Evolutionary conservation across 495 filamentous ascomycete species (phyloP).

Genomic region (Trichoderma asperelloides): DNA sequence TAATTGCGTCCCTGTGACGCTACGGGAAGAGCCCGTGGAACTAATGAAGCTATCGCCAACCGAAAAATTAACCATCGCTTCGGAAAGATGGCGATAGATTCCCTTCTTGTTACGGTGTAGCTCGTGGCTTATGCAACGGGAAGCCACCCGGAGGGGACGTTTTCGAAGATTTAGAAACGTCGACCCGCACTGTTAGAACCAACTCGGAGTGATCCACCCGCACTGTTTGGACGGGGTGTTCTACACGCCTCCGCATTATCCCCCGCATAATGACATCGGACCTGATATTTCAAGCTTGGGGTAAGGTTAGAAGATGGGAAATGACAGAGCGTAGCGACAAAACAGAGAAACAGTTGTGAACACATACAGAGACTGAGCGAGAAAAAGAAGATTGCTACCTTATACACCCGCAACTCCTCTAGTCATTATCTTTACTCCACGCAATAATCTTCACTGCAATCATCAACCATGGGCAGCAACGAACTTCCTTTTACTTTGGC

Average conservation of each 20-base stretch:
- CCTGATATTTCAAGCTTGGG: background rate
- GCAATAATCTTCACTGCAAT: background rate
- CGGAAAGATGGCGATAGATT: background rate
- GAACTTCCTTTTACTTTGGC: conserved; percentile 10
- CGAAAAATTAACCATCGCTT: background rate
- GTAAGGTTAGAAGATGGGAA: background rate
- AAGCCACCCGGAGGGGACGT: background rate
- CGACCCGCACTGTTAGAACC: background rate
- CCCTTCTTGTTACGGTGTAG: conserved; percentile 2
- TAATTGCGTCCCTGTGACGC: background rate
- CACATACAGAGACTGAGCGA: background rate
- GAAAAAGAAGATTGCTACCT: background rate
- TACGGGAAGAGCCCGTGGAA: background rate
- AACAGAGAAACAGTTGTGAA: background rate
- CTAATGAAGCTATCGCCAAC: background rate
- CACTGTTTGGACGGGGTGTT: background rate
- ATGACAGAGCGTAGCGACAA: background rate
- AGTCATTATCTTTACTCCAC: background rate
- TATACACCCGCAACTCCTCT: background rate
- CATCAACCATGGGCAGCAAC: background rate
- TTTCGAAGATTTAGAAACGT: background rate
- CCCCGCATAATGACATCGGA: background rate
- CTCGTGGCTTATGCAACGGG: background rate
- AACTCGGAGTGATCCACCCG: background rate
- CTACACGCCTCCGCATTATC: background rate